Percentiles rank a stretch among this genome's conserved stretches.
phyloP scores from a whole-genome alignment of 2,329 filamentous ascomycete genomes.

The Trichoderma sp. region DNA sequence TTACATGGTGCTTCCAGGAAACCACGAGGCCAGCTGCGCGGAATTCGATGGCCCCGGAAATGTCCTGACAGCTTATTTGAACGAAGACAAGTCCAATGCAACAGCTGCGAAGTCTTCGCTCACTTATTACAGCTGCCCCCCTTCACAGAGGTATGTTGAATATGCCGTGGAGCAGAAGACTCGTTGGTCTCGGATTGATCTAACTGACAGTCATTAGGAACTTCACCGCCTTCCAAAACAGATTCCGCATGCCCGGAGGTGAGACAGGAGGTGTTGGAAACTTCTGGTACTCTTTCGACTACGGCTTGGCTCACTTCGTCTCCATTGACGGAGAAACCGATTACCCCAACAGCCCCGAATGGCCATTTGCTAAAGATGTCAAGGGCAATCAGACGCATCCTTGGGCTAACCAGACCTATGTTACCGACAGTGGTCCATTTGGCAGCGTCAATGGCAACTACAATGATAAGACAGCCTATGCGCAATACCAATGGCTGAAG shows the following conservation, averaged over 20 bases:
- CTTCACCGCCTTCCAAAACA: slow-evolving; percentile 19
- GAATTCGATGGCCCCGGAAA: slow-evolving; percentile 20
- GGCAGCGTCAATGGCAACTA: slow-evolving; percentile 9
- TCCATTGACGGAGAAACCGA: slow-evolving; percentile 13
- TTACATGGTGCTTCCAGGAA: slow-evolving; percentile 18
- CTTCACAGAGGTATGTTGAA: slow-evolving; percentile 14
- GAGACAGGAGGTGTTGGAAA: slow-evolving; percentile 21
- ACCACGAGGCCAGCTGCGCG: slow-evolving; percentile 11
- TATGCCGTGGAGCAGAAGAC: too few species aligned
- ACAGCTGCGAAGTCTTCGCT: slow-evolving; percentile 8
- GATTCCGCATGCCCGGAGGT: slow-evolving; percentile 16
- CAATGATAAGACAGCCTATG: slow-evolving; percentile 16
- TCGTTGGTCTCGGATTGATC: background rate
- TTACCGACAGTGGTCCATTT: slow-evolving; percentile 21
- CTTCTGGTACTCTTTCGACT: slow-evolving; percentile 23
- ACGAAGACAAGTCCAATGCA: background rate
- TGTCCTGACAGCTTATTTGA: slow-evolving; percentile 13
- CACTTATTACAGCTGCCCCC: slow-evolving; percentile 15
- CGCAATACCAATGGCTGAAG: slow-evolving; percentile 15
- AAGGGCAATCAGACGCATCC: slow-evolving; percentile 10
- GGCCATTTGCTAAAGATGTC: slow-evolving; percentile 15
- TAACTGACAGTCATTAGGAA: background rate
- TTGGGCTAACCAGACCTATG: slow-evolving; percentile 18
- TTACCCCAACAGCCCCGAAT: slow-evolving; percentile 16
- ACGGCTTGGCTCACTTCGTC: slow-evolving; percentile 15